Conservation (phyloP, 2,329 filamentous ascomycete genomes). For the Fusarium nelsonii region DNA sequence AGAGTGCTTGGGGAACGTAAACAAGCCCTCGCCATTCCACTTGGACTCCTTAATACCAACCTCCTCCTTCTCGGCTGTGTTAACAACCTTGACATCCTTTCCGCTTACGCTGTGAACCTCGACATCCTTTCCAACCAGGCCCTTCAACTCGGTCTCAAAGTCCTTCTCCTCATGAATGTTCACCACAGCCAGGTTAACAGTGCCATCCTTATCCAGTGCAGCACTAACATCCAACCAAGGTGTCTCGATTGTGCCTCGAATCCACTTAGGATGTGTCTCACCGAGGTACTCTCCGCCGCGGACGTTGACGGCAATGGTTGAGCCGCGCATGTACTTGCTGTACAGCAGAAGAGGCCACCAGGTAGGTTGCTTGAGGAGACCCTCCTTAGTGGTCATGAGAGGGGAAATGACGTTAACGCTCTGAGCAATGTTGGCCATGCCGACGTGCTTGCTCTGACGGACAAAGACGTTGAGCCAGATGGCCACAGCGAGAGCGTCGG, state of each 20-base stretch:
- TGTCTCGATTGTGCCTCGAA: constrained; percentile 73
- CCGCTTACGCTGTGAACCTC: constrained; percentile 70
- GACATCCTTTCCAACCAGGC: constrained; percentile 62
- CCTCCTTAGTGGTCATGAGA: constrained; percentile 75
- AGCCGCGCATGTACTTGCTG: constrained; percentile 74
- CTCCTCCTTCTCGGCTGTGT: constrained; percentile 72
- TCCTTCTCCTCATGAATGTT: constrained; percentile 74
- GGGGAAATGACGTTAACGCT: constrained; percentile 83
- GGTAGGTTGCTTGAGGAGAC: constrained; percentile 77
- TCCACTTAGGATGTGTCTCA: constrained; percentile 73
- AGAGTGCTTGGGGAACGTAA: constrained; percentile 76
- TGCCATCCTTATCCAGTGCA: constrained; percentile 67
- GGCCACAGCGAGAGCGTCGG: constrained; percentile 79
- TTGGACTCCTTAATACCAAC: constrained; percentile 61
- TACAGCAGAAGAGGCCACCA: constrained; percentile 78
- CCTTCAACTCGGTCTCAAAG: constrained; percentile 71
- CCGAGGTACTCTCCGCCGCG: constrained; percentile 73
- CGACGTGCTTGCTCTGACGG: constrained; percentile 76
- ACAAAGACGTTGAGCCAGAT: constrained; percentile 83
- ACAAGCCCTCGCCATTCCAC: constrained; percentile 74
- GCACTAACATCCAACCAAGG: constrained; percentile 79
- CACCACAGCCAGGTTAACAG: constrained; percentile 76
- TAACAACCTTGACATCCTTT: constrained; percentile 64
- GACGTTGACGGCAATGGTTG: constrained; percentile 75
- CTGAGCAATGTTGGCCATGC: constrained; percentile 85